Evolutionary conservation across 2,329 filamentous ascomycete species (phyloP).

Genomic region (Colletotrichum somersetense): DNA sequence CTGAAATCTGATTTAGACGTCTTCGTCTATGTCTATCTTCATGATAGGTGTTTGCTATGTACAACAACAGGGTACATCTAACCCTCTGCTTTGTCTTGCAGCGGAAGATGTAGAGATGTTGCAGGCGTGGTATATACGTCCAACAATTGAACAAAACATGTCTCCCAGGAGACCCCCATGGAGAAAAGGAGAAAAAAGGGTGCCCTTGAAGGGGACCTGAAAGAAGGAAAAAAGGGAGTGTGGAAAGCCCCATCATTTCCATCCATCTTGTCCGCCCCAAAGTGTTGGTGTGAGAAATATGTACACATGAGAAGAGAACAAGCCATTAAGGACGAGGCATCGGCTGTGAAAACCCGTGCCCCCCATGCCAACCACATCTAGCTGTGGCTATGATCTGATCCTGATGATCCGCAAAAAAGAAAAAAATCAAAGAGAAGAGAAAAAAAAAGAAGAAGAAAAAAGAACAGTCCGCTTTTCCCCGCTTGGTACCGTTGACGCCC

Average conservation of each 20-base stretch:
- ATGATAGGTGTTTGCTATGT: slow-evolving; percentile 34
- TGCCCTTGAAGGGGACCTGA: neutral
- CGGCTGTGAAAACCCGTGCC: slow-evolving; percentile 32
- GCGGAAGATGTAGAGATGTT: slow-evolving; percentile 23
- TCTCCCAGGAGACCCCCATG: neutral
- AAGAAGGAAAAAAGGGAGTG: neutral
- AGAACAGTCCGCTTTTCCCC: slow-evolving; percentile 29
- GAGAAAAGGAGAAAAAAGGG: slow-evolving; percentile 14
- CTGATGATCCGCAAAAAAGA: slow-evolving; percentile 13
- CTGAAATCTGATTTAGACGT: slow-evolving; percentile 39
- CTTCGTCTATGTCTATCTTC: slow-evolving; percentile 39
- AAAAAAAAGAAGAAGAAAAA: slow-evolving; percentile 1
- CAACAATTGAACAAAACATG: slow-evolving; percentile 38
- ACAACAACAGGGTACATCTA: slow-evolving; percentile 34
- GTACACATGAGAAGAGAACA: slow-evolving; percentile 36
- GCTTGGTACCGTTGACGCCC: slow-evolving; percentile 41
- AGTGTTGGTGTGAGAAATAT: slow-evolving; percentile 39
- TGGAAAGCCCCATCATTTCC: slow-evolving; percentile 4
- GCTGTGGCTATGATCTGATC: slow-evolving; percentile 1
- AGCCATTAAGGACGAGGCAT: slow-evolving; percentile 34
- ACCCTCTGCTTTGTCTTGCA: slow-evolving; percentile 35
- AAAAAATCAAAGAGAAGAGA: neutral
- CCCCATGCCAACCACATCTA: slow-evolving; percentile 13
- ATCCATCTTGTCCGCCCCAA: slow-evolving; percentile 9
- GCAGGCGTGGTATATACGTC: slow-evolving; percentile 38